Percentiles rank a stretch among this genome's conserved stretches.
These are phyloP conservation scores for Trichosporon sp. DNA, from an alignment of 1,284 basidiomycete species.

Conservation along the genomic window DNA sequence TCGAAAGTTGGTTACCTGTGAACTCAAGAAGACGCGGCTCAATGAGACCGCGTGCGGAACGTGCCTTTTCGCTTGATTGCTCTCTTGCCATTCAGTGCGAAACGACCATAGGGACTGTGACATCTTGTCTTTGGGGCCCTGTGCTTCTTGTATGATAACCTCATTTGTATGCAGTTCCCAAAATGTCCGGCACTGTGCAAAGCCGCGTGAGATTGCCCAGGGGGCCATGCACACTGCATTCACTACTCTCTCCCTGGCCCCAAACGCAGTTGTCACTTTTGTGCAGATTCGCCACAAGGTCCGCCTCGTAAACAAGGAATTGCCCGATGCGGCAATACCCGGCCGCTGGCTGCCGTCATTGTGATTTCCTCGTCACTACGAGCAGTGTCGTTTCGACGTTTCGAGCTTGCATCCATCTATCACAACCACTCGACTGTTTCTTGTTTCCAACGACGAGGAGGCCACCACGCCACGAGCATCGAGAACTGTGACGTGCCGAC, in stretches of 20 bases:
- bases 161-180: background rate
- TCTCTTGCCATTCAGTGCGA: background rate
- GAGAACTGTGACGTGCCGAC: background rate
- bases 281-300: background rate
- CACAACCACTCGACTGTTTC: background rate
- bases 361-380: conserved; percentile 7
- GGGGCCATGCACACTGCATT: background rate
- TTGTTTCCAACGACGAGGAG: background rate
- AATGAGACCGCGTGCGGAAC: background rate
- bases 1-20: background rate
- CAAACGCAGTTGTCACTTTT: background rate
- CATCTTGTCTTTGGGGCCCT: background rate
- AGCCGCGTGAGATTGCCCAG: too few relatives aligned
- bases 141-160: background rate
- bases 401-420: background rate
- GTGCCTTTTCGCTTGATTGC: background rate
- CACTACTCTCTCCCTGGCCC: background rate
- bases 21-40: background rate
- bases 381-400: conserved; percentile 7
- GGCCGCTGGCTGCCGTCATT: background rate
- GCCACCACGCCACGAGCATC: background rate
- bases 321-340: conserved; percentile 8
- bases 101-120: background rate
- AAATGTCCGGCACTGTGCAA: too few relatives aligned
- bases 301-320: conserved; percentile 8